Evolutionary conservation across 768 basidiomycete genomes (phyloP).

Genomic region (Boletus coccyginus): DNA sequence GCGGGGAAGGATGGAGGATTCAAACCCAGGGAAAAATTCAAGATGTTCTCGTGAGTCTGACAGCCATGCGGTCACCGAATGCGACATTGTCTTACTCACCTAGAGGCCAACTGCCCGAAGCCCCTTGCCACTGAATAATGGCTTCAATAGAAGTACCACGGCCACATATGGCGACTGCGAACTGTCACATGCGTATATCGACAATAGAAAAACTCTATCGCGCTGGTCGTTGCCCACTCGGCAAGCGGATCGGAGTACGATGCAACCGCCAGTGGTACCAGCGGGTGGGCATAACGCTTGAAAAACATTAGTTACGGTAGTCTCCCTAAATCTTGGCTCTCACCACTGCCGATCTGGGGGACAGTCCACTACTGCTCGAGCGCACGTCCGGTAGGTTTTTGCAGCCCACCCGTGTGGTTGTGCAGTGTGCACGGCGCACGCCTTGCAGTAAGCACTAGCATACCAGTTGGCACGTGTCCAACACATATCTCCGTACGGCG

Average conservation of each 20-base stretch:
- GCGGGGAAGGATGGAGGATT: neutral
- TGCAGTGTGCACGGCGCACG: too few species aligned
- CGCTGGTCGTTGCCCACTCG: neutral
- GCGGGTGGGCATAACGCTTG: neutral
- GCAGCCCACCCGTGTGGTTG: neutral
- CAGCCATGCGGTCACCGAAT: neutral
- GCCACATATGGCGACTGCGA: neutral
- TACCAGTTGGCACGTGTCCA: too few species aligned
- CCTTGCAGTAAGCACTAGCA: too few species aligned
- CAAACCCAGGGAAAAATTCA: neutral
- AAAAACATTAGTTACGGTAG: neutral
- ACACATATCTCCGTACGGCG: too few species aligned
- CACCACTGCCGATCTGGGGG: too few species aligned
- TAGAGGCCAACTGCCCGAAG: neutral
- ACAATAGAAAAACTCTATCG: neutral
- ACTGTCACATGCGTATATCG: neutral
- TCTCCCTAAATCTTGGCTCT: neutral
- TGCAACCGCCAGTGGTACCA: neutral
- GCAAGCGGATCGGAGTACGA: neutral
- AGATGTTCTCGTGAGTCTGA: neutral
- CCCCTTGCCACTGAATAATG: neutral
- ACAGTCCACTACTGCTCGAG: neutral
- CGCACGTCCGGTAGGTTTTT: neutral
- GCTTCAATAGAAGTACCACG: neutral
- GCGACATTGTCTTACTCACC: neutral